These are phyloP conservation scores for Coemansia sp. DNA, from an alignment of 192 early-diverging fungal genomes.

Conservation along the genomic window DNA sequence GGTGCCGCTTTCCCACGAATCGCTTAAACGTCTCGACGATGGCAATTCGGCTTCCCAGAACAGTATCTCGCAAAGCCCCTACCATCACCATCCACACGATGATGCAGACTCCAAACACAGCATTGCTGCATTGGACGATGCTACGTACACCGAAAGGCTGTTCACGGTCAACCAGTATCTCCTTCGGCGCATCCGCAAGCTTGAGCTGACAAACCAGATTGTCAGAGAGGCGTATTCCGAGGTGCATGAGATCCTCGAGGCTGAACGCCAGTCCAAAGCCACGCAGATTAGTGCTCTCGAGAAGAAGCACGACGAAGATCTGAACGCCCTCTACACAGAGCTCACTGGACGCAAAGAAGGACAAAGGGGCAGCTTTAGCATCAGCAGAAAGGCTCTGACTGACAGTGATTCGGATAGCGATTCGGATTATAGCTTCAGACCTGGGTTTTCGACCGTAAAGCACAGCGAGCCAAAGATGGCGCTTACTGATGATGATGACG, in stretches of 20 bases:
- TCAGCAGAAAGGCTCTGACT: not conserved
- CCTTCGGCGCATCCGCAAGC: conserved; percentile 52
- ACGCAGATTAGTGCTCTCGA: conserved; percentile 32
- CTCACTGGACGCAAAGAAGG: conserved; percentile 23
- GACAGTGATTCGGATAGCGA: conserved; percentile 30
- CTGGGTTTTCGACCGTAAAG: conserved; percentile 22
- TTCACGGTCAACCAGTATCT: conserved; percentile 34
- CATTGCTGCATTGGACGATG: conserved; percentile 6
- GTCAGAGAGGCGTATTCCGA: conserved; percentile 49
- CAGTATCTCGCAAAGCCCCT: not conserved
- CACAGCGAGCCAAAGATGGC: not conserved
- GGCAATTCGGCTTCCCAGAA: not conserved
- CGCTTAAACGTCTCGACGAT: not conserved
- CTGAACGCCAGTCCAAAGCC: conserved; percentile 46
- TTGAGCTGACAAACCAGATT: conserved; percentile 56
- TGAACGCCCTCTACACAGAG: conserved; percentile 32
- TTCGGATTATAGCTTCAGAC: conserved; percentile 18
- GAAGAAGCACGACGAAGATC: conserved; percentile 47
- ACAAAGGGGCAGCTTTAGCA: conserved; percentile 15
- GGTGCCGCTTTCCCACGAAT: not conserved
- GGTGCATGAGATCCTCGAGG: conserved; percentile 48
- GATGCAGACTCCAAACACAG: not conserved
- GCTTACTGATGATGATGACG: not conserved
- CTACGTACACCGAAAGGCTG: conserved; percentile 10
- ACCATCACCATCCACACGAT: not conserved